A percentile compares a stretch with the other conserved stretches of the same genome.
Evolutionary conservation across 2,329 filamentous ascomycete genomes (phyloP).

Genomic region (Cladophialophora immunda): DNA sequence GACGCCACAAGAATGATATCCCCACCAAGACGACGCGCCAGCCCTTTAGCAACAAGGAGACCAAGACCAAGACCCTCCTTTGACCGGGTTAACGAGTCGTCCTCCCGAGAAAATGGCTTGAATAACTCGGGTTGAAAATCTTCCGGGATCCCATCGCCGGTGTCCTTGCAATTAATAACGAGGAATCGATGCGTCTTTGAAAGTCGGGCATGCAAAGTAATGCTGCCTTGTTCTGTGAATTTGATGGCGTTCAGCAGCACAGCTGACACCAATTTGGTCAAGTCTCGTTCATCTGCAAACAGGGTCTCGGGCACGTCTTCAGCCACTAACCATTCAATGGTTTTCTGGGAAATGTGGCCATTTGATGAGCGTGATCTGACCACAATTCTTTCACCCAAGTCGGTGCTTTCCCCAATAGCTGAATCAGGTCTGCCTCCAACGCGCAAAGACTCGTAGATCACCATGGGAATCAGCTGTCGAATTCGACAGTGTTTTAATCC

Average conservation of each 20-base stretch:
- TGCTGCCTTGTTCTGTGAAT: constrained; percentile 72
- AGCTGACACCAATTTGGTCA: constrained; percentile 70
- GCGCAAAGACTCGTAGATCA: constrained; percentile 59
- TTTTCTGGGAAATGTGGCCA: constrained; percentile 54
- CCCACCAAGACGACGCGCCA: constrained; percentile 73
- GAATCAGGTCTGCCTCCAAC: constrained; percentile 59
- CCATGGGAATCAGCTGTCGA: constrained; percentile 55
- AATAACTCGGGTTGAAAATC: constrained; percentile 73
- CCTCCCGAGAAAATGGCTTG: constrained; percentile 74
- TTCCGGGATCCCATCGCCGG: constrained; percentile 72
- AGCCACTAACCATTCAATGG: constrained; percentile 59
- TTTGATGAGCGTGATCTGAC: constrained; percentile 55
- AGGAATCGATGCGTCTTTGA: constrained; percentile 63
- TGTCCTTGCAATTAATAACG: constrained; percentile 70
- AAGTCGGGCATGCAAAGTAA: constrained; percentile 64
- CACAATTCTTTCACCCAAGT: constrained; percentile 56
- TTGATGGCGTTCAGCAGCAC: constrained; percentile 74
- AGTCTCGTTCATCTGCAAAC: constrained; percentile 67
- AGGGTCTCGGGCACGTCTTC: constrained; percentile 56
- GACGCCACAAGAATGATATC: constrained; percentile 72
- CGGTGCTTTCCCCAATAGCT: constrained; percentile 53
- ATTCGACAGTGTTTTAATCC: constrained; percentile 55
- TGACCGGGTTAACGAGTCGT: constrained; percentile 71
- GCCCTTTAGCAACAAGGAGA: constrained; percentile 75
- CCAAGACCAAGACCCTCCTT: constrained; percentile 75